A percentile compares a stretch with the other conserved stretches of the same genome.
Evolutionary conservation across 352 stramenopile genomes (phyloP).

Genomic region (Phytophthora pinifolia): DNA sequence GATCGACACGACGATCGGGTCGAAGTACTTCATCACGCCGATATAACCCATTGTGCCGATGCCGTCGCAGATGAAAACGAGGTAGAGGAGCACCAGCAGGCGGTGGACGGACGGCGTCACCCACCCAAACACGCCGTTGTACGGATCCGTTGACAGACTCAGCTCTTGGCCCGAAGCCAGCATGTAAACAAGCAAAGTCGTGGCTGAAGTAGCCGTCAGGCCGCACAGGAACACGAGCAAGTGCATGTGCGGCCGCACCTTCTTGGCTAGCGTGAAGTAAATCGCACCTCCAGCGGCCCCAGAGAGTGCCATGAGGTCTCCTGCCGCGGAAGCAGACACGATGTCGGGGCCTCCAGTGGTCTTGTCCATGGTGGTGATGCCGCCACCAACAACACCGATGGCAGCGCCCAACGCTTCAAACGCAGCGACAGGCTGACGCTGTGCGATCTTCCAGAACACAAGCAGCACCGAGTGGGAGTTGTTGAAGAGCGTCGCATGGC

Average conservation of each 20-base stretch:
- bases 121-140: slow-evolving; percentile 87
- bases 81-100: slow-evolving; percentile 74
- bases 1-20: slow-evolving; percentile 88
- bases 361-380: slow-evolving; percentile 67
- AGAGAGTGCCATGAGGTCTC: slow-evolving; percentile 69
- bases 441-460: slow-evolving; percentile 68
- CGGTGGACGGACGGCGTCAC: slow-evolving; percentile 51
- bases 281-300: slow-evolving; percentile 66
- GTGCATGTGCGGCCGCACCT: slow-evolving; percentile 68
- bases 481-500: slow-evolving; percentile 83
- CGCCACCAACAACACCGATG: slow-evolving; percentile 71
- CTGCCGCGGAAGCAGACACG: slow-evolving; percentile 46
- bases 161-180: slow-evolving; percentile 54
- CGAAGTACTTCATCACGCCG: slow-evolving; percentile 93
- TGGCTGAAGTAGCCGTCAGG: slow-evolving; percentile 55
- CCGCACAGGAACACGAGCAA: slow-evolving; percentile 69
- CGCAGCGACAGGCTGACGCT: slow-evolving; percentile 54
- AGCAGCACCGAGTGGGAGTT: slow-evolving; percentile 82
- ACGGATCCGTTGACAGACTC: slow-evolving; percentile 54
- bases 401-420: slow-evolving; percentile 68
- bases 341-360: slow-evolving; percentile 40
- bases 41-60: slow-evolving; percentile 91
- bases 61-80: slow-evolving; percentile 87
- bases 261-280: slow-evolving; percentile 84
- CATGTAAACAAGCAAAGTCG: slow-evolving; percentile 65